Evolutionary conservation across 495 filamentous ascomycete species (phyloP).

Genomic region (Mytilinidion resinicola): DNA sequence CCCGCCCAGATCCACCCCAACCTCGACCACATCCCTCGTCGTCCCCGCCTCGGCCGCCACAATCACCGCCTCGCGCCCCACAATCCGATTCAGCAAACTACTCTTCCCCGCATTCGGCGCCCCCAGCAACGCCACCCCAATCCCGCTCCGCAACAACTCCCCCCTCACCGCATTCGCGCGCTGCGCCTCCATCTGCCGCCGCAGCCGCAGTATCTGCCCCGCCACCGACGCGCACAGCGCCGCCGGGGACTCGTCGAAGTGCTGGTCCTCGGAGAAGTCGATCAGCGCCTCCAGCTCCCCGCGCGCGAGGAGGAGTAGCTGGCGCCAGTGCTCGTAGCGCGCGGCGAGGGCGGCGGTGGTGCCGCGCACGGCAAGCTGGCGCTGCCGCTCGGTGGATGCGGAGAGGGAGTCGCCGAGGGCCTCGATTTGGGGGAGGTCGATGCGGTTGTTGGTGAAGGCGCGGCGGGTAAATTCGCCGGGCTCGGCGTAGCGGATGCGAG

Average conservation of each 20-base stretch:
- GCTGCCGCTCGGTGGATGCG: slow-evolving; percentile 91
- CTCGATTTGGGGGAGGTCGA: slow-evolving; percentile 91
- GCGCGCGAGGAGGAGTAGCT: slow-evolving; percentile 67
- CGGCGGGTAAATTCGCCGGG: slow-evolving; percentile 93
- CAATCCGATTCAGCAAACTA: slow-evolving; percentile 80
- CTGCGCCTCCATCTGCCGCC: slow-evolving; percentile 57
- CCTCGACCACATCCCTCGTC: slow-evolving; percentile 88
- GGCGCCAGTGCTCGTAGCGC: slow-evolving; percentile 80
- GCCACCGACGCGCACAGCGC: slow-evolving; percentile 65
- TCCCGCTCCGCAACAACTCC: slow-evolving; percentile 79
- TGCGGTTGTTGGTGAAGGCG: slow-evolving; percentile 79
- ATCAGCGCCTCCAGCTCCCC: slow-evolving; percentile 93
- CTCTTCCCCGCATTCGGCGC: slow-evolving; percentile 96
- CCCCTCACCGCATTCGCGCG: slow-evolving; percentile 71
- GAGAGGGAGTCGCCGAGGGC: slow-evolving; percentile 77
- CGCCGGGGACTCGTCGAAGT: slow-evolving; percentile 82
- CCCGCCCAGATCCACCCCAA: slow-evolving; percentile 81
- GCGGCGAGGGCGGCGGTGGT: slow-evolving; percentile 62
- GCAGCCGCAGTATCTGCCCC: slow-evolving; percentile 53
- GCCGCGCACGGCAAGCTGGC: slow-evolving; percentile 74
- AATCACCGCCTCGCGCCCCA: slow-evolving; percentile 91
- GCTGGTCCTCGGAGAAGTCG: slow-evolving; percentile 94
- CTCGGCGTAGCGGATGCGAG: slow-evolving; percentile 76
- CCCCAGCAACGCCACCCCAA: slow-evolving; percentile 77
- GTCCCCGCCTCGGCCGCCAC: slow-evolving; percentile 89